Evolutionary conservation across 495 filamentous ascomycete species (phyloP), one percentile per base, ranked within the genome.

Genomic region (Elasticomyces elasticus): DNA sequence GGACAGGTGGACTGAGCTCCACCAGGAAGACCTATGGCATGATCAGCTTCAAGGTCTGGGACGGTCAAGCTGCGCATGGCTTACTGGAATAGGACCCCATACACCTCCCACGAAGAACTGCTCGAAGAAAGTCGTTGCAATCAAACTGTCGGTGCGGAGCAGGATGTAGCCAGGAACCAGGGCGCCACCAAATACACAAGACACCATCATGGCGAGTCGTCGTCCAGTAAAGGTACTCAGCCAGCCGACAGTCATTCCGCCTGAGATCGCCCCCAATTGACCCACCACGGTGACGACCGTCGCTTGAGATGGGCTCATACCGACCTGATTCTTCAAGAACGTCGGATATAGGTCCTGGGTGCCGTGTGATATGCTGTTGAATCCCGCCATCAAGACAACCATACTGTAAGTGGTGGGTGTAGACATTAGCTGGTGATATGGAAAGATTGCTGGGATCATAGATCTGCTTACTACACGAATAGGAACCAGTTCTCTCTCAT

Each of bases 311-410:
- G 70, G 41, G 12, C 46, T 45, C 48, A 69, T 59, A 0, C 59
- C 59, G 42, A 68, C 64, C 52, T 74, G 64, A 31, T 69, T 61
- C 30, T 67, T 70, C 2, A 74, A 56, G 51, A 72, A 68, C 0
- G 70, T 72, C 15, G 71, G 69, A 49, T 72, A 76, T 19, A 76
- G 65, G 62, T 76, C 73, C 53, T 73, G 67, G 47, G 64, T 67
- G 13, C 71, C 71, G 45, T 75, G 73, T 17, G 67, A 68, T 35
- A 59, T 45, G 38, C 44, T 51, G 41, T 72, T 72, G 44, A 71
- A 71, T 5, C 71, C 73, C 0, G 70, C 58, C 67, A 74, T 70
- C 28, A 74, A 38, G 0, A 76, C 56, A 9, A 73, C 65, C 57
- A 75, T 59, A 56, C 72, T 25, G 9, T 19, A n/a, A 43, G 6